A percentile compares a stretch with the other conserved stretches of the same genome.
These are phyloP conservation scores for Eucalyptus pauciflora DNA, from an alignment of 345 rosid species.

Conservation along the genomic window DNA sequence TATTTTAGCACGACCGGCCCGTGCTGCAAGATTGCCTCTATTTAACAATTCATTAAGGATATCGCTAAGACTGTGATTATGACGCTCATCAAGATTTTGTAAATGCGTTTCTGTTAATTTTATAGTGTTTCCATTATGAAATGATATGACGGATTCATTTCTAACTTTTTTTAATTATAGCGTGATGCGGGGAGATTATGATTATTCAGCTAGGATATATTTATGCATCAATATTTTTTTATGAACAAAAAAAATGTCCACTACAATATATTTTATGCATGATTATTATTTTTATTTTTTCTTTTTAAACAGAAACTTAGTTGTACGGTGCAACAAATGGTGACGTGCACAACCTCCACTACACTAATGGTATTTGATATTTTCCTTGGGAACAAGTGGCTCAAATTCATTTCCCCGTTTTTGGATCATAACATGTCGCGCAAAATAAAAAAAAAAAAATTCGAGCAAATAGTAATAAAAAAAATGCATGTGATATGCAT, in stretches of 20 bases:
- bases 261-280: background rate
- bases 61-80: fast-evolving
- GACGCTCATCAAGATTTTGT: fast-evolving
- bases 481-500: background rate
- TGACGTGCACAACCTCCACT: background rate
- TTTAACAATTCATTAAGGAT: background rate
- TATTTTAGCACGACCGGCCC: fast-evolving
- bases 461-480: fast-evolving
- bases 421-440: background rate
- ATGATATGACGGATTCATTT: fast-evolving
- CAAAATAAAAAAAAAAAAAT: background rate
- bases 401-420: background rate
- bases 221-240: background rate
- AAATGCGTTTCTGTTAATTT: background rate
- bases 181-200: fast-evolving
- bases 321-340: background rate
- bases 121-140: background rate
- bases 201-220: background rate
- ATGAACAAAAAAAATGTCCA: background rate
- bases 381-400: background rate
- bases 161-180: background rate
- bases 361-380: background rate
- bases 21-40: background rate
- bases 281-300: background rate
- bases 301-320: background rate